Base-by-base conservation (phyloP, 2,329 filamentous ascomycete species). In the Chalaropsis ovoidea region DNA sequence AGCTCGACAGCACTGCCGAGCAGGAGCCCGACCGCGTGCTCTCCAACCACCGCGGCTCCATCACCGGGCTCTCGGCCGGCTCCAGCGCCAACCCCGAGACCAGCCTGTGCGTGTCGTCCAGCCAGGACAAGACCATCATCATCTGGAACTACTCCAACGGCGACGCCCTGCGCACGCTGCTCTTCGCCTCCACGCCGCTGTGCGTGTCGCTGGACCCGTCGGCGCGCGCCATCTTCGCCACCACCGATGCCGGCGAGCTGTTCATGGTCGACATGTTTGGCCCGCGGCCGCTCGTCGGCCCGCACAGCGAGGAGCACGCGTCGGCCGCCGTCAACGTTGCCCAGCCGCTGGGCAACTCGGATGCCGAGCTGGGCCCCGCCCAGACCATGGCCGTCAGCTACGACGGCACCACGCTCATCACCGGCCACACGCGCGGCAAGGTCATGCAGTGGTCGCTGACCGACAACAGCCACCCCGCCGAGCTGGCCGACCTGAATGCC, bases 81-180 rank as follows among this genome's bases (percentile, higher is more conserved):
- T 85, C 89, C 71, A 87, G 87, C 72, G 78, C 81, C 67, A 86
- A 84, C 73, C 73, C 77, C 17, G 83, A 86, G 71, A 87, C 87
- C 67, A 93, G 89, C 74, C 85, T 97, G 68, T 92, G 88, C 67
- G 82, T 96, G 22, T 95, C 93, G 2, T 84, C 86, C 6, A 90
- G 90, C 69, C 86, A 84, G 70, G 94, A 97, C 76, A 92, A 89
- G 75, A 94, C 90, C 7, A 90, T 90, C 70, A 86, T 96, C 71
- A 80, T 95, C 68, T 99, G 94, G 94, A 92, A 97, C 76, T 95
- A 95, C 73, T 84, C 86, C 68, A 89, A 85, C 0, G 90, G 90
- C 47, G 82, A 84, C 68, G 79, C 87, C 11, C 77, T 97, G 66
- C 85, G 92, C 54, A 97, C 91, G 3, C 85, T 95, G 69, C 80